phyloP scores from a whole-genome alignment of 768 basidiomycete genomes.

The Tricholoma bakamatsutake region DNA sequence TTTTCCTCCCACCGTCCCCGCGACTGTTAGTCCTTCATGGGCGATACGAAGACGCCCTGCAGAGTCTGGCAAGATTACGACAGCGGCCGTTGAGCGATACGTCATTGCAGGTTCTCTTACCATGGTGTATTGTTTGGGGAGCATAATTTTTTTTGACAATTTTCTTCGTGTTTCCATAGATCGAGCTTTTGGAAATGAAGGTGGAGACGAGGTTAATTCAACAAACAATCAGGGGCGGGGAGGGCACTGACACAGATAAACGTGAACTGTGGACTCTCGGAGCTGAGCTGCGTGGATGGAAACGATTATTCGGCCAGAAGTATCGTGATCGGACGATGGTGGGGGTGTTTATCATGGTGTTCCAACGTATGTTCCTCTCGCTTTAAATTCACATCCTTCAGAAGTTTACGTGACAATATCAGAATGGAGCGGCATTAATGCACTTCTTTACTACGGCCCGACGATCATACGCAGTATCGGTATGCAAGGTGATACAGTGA shows the following conservation, averaged over 20 bases:
- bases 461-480: constrained; percentile 62
- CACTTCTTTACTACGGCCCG: constrained; percentile 78
- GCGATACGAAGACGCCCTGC: constrained; percentile 49
- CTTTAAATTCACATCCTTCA: background rate
- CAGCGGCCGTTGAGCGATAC: constrained; percentile 40
- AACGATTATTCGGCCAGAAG: constrained; percentile 43
- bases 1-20: constrained; percentile 57
- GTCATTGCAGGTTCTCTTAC: background rate
- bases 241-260: constrained; percentile 5
- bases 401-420: background rate
- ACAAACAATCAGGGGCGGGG: constrained; percentile 21
- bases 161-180: constrained; percentile 25
- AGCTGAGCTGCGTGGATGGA: constrained; percentile 46
- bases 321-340: constrained; percentile 61
- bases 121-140: background rate
- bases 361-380: constrained; percentile 58
- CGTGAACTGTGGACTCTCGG: constrained; percentile 14
- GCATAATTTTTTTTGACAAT: background rate
- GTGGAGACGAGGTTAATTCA: constrained; percentile 54
- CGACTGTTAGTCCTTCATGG: constrained; percentile 53
- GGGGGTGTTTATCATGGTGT: constrained; percentile 73
- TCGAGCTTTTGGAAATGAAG: constrained; percentile 74
- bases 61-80: constrained; percentile 52
- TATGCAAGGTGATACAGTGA: constrained; percentile 49
- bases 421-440: constrained; percentile 91